Evolutionary conservation across 2,329 filamentous ascomycete genomes (phyloP).

Genomic region (Aspergillus carbonarius): DNA sequence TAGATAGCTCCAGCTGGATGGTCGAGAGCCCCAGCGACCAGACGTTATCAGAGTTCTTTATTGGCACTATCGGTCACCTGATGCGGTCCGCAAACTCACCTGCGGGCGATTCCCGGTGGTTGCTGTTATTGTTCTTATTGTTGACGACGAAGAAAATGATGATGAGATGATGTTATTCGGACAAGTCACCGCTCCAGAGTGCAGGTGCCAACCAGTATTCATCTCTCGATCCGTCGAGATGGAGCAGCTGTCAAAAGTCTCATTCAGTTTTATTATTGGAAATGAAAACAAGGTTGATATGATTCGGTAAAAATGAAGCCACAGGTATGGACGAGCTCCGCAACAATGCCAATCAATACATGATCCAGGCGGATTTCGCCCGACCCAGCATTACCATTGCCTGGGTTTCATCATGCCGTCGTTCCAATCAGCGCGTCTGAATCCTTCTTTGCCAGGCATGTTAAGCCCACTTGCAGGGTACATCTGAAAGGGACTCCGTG

Average conservation of each 20-base stretch:
- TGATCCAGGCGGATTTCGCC: constrained; percentile 7
- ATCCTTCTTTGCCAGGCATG: neutral
- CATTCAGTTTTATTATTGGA: neutral
- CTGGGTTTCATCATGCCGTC: neutral
- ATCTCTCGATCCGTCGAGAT: neutral
- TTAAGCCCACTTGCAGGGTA: neutral
- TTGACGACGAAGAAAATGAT: neutral
- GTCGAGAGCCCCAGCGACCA: neutral
- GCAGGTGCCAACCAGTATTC: neutral
- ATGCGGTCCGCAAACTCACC: neutral
- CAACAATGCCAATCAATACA: constrained; percentile 9
- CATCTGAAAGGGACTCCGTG: neutral
- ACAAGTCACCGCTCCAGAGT: neutral
- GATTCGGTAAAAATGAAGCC: neutral
- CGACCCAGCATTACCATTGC: constrained; percentile 3
- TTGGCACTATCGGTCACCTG: neutral
- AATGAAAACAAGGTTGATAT: neutral
- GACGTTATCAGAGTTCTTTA: constrained; percentile 1
- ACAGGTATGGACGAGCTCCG: constrained; percentile 7
- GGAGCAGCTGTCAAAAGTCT: neutral
- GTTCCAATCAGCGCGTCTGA: neutral
- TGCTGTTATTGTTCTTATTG: neutral
- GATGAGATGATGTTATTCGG: constrained; percentile 6
- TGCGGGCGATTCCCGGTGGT: neutral
- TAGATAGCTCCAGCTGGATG: neutral